Conservation (phyloP, 2,329 filamentous ascomycete species). For the Neocatenulostroma microsporum region DNA sequence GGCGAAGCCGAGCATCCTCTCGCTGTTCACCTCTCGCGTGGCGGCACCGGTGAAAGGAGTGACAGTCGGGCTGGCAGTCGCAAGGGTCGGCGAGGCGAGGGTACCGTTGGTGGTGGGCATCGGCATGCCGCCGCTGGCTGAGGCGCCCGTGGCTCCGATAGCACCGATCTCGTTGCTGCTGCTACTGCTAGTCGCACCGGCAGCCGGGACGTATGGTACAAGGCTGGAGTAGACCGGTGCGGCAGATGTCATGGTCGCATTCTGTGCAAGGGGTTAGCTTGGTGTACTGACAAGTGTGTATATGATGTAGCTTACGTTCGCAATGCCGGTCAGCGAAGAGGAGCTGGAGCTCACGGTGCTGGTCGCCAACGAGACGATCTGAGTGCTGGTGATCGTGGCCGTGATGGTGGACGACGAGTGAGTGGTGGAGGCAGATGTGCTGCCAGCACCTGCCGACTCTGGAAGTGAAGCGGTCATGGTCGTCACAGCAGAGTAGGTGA, state of each 20-base stretch:
- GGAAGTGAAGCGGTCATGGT: too few relatives aligned
- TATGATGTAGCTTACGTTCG: constrained; percentile 9
- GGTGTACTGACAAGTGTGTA: background rate
- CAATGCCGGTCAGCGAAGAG: constrained; percentile 6
- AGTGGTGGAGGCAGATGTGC: constrained; percentile 4
- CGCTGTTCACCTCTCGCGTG: constrained; percentile 7
- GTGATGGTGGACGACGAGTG: constrained; percentile 1
- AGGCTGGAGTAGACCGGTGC: constrained; percentile 2
- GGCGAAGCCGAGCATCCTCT: constrained; percentile 12
- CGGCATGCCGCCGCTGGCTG: constrained; percentile 2
- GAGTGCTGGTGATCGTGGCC: constrained; percentile 10
- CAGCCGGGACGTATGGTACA: background rate
- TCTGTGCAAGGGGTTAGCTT: constrained; percentile 10
- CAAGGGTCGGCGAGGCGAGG: constrained; percentile 5
- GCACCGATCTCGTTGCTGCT: constrained; percentile 11
- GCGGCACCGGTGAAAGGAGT: constrained; percentile 12
- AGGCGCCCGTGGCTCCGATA: constrained; percentile 10
- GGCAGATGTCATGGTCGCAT: constrained; percentile 8
- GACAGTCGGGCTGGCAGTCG: constrained; percentile 7
- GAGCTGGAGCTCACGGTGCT: constrained; percentile 1
- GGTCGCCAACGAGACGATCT: constrained; percentile 7
- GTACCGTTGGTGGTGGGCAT: constrained; percentile 11
- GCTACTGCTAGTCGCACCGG: constrained; percentile 2
- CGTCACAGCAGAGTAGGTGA: too few relatives aligned
- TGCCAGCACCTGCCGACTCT: too few relatives aligned